phyloP scores from a whole-genome alignment of 441 rosid species.

The Aleurites moluccanus region DNA sequence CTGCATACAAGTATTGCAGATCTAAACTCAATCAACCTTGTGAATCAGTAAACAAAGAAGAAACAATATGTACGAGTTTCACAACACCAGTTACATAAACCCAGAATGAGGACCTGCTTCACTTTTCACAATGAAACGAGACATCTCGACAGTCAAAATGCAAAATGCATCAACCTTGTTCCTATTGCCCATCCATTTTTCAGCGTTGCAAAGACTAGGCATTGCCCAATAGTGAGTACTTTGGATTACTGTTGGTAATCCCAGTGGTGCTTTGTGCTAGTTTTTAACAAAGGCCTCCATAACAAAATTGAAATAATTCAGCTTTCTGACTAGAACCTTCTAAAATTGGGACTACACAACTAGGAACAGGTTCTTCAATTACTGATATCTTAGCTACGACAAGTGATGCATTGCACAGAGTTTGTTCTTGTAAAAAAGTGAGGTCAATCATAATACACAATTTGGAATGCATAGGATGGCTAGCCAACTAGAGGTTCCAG shows the following conservation, averaged over 20 bases:
- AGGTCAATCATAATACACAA: background rate
- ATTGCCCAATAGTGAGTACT: background rate
- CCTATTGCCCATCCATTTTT: background rate
- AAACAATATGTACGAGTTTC: background rate
- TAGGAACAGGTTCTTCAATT: constrained; percentile 1
- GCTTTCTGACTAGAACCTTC: background rate
- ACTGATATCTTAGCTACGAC: constrained; percentile 6
- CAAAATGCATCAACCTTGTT: background rate
- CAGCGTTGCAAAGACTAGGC: background rate
- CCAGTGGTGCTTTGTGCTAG: background rate
- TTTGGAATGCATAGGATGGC: background rate
- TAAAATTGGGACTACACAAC: background rate
- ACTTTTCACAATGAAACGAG: background rate
- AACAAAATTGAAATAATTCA: background rate
- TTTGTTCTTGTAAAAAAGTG: background rate
- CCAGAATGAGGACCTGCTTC: background rate
- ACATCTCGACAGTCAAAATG: background rate
- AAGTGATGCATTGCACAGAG: constrained; percentile 13
- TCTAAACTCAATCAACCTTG: too few relatives aligned
- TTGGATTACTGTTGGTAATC: background rate
- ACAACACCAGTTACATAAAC: background rate
- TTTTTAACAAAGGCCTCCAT: background rate
- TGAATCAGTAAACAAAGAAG: too few relatives aligned
- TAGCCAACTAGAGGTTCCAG: constrained; percentile 15
- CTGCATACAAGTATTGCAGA: too few relatives aligned